These are phyloP conservation scores for Mycena chlorophos DNA, from an alignment of 768 basidiomycete genomes.

Conservation along the genomic window DNA sequence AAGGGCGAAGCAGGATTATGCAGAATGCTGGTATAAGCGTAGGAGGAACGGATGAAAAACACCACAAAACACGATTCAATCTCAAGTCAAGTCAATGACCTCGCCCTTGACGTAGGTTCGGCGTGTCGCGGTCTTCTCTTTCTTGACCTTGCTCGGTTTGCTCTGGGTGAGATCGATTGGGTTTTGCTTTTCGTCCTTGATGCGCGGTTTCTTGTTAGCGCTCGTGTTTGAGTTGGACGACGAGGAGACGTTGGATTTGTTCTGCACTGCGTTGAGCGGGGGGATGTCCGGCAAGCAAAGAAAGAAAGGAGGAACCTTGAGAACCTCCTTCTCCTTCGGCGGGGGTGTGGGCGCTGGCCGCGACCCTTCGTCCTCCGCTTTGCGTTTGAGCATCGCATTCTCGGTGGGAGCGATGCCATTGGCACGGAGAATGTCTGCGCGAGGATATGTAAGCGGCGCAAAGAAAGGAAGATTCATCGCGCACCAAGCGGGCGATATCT, in stretches of 20 bases:
- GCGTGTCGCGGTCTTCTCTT: neutral
- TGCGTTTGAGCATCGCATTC: neutral
- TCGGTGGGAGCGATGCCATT: conserved; percentile 11
- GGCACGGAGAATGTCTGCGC: conserved; percentile 9
- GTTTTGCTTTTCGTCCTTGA: neutral
- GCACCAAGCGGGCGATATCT: conserved; percentile 11
- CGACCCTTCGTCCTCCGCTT: neutral
- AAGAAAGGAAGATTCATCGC: neutral
- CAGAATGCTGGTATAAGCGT: too few relatives aligned
- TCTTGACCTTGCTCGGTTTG: neutral
- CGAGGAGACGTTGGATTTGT: neutral
- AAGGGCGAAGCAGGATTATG: too few relatives aligned
- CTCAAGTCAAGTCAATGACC: conserved; percentile 1
- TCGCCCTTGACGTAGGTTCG: neutral
- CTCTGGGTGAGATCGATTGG: neutral
- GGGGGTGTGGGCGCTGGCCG: neutral
- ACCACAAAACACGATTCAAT: too few relatives aligned
- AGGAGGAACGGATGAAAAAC: too few relatives aligned
- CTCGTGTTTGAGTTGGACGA: neutral
- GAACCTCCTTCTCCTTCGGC: neutral
- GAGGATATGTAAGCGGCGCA: neutral
- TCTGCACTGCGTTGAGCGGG: neutral
- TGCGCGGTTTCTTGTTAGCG: neutral
- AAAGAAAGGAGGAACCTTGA: neutral
- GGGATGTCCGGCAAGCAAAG: neutral